These are phyloP conservation scores for Moniliophthora roreri DNA, from an alignment of 1,284 basidiomycete genomes.

Conservation along the genomic window DNA sequence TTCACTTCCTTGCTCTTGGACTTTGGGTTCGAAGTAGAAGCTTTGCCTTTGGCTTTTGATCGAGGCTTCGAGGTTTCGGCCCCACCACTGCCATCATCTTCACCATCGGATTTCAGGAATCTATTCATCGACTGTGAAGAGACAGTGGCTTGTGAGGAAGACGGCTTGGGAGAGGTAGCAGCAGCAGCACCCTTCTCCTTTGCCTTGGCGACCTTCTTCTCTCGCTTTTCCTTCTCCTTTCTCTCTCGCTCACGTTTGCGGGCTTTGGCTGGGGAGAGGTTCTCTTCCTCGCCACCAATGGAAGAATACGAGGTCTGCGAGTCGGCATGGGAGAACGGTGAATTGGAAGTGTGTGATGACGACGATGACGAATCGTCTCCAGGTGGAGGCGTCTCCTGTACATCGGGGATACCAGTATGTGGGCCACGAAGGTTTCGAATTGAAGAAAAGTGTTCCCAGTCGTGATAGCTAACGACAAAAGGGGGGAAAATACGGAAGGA, in stretches of 20 bases:
- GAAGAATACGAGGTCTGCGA: background rate
- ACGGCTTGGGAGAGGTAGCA: conserved; percentile 23
- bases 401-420: conserved; percentile 73
- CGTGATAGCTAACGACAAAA: conserved; percentile 67
- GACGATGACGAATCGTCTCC: conserved; percentile 6
- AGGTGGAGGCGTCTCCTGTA: conserved; percentile 47
- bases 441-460: conserved; percentile 94
- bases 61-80: too few species aligned
- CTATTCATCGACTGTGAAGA: background rate
- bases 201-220: conserved; percentile 15
- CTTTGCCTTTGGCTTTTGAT: conserved; percentile 4
- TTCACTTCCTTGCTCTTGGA: conserved; percentile 19
- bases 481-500: conserved; percentile 1
- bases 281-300: conserved; percentile 1
- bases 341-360: conserved; percentile 1
- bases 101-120: background rate
- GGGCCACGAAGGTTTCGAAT: conserved; percentile 87
- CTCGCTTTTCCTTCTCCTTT: conserved; percentile 16
- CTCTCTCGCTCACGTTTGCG: conserved; percentile 19
- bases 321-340: background rate
- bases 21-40: conserved; percentile 32
- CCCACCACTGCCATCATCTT: background rate
- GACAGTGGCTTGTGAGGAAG: background rate
- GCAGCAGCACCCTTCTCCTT: conserved; percentile 27
- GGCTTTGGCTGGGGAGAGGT: conserved; percentile 20